Base-by-base conservation (phyloP, 139 green algal species). In the Deuterostichococcus epilithicus region DNA sequence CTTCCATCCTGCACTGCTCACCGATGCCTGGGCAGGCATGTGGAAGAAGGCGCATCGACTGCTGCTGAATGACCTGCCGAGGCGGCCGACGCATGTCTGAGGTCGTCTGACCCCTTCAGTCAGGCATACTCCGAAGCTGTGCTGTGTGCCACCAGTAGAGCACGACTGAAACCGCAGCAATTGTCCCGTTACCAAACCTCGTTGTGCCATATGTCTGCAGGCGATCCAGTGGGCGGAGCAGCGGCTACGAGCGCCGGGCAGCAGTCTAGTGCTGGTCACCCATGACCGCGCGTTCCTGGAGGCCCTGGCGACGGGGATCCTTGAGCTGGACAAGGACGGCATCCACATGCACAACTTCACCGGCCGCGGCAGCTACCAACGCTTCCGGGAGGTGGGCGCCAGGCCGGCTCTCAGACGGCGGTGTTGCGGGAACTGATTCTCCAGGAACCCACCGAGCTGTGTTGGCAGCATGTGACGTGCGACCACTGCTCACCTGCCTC, bases 251-350 rank as follows among this genome's bases (percentile, higher is more conserved):
- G 32, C 10, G n/a, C 78, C 80, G 25, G 83, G 86, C 76, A 84
- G 87, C 68, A 90, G 90, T 0, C 76, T 96, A 34, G 80, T 95
- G 38, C 76, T 94, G 47, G 88, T 95, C 22, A 95, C 87, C 0
- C 91, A 95, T 80, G 92, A 96, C 86, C 88, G 91, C 80, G 81
- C 83, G 15, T 91, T 91, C 78, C 90, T 96, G 82, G 91, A 96
- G 79, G 28, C 59, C 3, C 80, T 90, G 38, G 94, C 88, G 76
- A 85, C 86, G 10, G 47, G 83, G 1, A 85, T 96, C 26, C 73
- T 96, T 45, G 92, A 96, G 86, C 81, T 96, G 39, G 90, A 95
- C 72, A 36, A 68, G 0, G 90, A 86, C n/a, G 78, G 80, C 52
- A 83, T 70, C 13, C 83, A 82, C 72, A 76, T 90, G 70, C 90